Conservation (phyloP, 1,139 yeast species). For the Hemisphaericaspora lyxosophila region DNA sequence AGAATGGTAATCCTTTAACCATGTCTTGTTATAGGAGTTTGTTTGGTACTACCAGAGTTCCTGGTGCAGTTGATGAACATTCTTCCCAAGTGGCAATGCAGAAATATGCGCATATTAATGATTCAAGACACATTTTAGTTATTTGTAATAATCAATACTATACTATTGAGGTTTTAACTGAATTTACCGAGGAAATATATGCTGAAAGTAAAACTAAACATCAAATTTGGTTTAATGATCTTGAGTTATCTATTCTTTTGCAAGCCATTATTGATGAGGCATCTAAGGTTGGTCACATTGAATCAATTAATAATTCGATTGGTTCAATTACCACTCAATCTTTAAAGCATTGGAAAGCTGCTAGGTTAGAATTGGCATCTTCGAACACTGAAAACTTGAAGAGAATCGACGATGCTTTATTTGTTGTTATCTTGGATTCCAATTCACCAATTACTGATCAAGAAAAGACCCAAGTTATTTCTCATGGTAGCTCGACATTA, state of each 20-base stretch:
- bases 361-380: conserved; percentile 49
- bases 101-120: conserved; percentile 25
- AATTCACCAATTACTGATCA: conserved; percentile 53
- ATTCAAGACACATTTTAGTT: conserved; percentile 52
- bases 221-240: conserved; percentile 50
- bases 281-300: conserved; percentile 34
- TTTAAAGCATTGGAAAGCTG: conserved; percentile 60
- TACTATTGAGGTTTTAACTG: conserved; percentile 54
- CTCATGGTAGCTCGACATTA: conserved; percentile 65
- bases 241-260: conserved; percentile 54
- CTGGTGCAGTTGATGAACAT: conserved; percentile 32
- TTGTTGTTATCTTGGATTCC: conserved; percentile 65
- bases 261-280: conserved; percentile 51
- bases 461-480: conserved; percentile 45
- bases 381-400: conserved; percentile 46
- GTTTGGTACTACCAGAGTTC: conserved; percentile 68
- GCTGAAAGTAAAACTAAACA: conserved; percentile 24
- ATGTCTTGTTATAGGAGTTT: conserved; percentile 67
- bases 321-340: conserved; percentile 73
- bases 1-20: conserved; percentile 51
- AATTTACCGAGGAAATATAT: conserved; percentile 31
- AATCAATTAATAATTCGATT: conserved; percentile 53
- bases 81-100: conserved; percentile 30
- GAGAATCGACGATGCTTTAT: conserved; percentile 61
- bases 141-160: conserved; percentile 66